Conservation (phyloP, 2,329 filamentous ascomycete species). For the Ophiocordyceps robertsii region DNA sequence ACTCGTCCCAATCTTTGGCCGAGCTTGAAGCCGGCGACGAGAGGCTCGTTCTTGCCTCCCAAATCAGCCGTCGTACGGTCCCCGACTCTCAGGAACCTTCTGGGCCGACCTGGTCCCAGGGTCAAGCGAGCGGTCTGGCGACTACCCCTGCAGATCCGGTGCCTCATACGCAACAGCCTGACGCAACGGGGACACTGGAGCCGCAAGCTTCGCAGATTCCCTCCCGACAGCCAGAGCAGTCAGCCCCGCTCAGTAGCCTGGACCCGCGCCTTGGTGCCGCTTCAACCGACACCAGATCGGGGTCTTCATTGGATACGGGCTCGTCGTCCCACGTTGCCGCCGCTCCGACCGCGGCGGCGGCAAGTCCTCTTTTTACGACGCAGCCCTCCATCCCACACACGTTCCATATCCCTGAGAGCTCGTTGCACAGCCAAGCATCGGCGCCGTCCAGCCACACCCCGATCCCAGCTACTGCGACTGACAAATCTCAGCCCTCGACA, state of each 20-base stretch:
- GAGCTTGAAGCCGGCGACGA: constrained; percentile 22
- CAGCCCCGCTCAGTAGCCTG: neutral
- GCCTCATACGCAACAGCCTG: neutral
- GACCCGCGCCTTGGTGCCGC: neutral
- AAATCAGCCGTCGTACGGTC: constrained; percentile 23
- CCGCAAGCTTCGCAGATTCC: constrained; percentile 4
- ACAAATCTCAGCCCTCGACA: neutral
- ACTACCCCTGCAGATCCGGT: neutral
- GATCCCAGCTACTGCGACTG: constrained; percentile 2
- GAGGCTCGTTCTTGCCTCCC: constrained; percentile 14
- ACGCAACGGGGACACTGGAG: neutral
- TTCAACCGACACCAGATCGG: neutral
- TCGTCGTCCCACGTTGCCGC: neutral
- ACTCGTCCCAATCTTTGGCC: constrained; percentile 17
- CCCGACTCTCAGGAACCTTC: constrained; percentile 29
- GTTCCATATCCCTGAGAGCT: constrained; percentile 3
- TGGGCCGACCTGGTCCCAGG: constrained; percentile 9
- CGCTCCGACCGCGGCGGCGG: neutral
- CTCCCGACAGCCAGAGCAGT: constrained; percentile 12
- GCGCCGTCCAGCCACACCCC: neutral
- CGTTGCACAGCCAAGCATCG: neutral
- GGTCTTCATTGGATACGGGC: neutral
- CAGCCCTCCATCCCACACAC: constrained; percentile 2
- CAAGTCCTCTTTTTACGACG: constrained; percentile 6
- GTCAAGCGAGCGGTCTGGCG: neutral